Evolutionary conservation across 1,139 yeast genomes (phyloP), one percentile per base, ranked within the genome.

Genomic region (Blastobotrys buckinghamii): DNA sequence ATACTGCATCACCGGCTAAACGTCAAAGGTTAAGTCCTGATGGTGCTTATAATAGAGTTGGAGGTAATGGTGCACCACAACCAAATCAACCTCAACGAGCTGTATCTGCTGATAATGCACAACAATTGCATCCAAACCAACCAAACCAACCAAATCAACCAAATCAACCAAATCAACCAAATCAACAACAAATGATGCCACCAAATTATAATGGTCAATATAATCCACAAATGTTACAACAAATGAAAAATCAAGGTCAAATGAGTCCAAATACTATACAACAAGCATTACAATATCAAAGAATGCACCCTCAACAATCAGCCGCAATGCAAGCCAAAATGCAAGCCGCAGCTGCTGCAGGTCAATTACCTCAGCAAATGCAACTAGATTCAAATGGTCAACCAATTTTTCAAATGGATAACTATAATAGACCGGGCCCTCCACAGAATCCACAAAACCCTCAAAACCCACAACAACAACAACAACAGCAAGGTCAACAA

Each of bases 1-100:
- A 59, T 38, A 53, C 51, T 7, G 32, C 53, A 33, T 66, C 70
- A 10, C 70, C 71, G 1, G 58, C 68, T 13, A 67, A 67, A 48
- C 61, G 71, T 6, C 70, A 63, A 49, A 59, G 70, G 9, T 53
- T 67, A 15, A 65, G 70, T 13, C 71, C 71, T 1, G 71, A 67
- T 33, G 67, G 68, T 9, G 53, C 62, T 8, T 63, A 60, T 48
- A 44, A 44, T 27, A 55, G 58, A 22, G 50, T 41, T 6, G 42
- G 40, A 17, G 55, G 45, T 44, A 39, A n/a, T 49, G 47, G 37
- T 7, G 38, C 15, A 10, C 16, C 27, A 6, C 36, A 40, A 30
- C 44, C 26, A 12, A 34, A 35, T 36, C 40, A 43, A 36, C 30
- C 39, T 19, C 44, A 40, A 19, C 44, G 44, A 19, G 45, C 44